phyloP scores from a whole-genome alignment of 768 basidiomycete genomes.

The Leccinum sublutescens region DNA sequence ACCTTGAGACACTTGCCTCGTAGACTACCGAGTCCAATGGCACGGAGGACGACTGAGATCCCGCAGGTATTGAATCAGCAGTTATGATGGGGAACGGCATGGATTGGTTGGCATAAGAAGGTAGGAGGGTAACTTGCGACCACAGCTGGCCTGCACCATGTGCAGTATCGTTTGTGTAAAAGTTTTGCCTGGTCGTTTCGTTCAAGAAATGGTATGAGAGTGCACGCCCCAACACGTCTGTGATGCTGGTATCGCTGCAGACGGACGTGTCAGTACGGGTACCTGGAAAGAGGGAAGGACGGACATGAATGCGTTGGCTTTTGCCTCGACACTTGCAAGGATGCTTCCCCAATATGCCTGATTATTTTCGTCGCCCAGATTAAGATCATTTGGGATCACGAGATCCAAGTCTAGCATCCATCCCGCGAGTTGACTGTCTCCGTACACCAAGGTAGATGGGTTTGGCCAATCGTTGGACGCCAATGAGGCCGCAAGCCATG shows the following conservation, averaged over 20 bases:
- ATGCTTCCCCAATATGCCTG: constrained; percentile 54
- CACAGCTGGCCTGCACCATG: constrained; percentile 77
- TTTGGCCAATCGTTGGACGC: constrained; percentile 62
- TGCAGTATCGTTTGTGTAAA: constrained; percentile 54
- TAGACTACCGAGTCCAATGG: constrained; percentile 50
- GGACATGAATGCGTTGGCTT: constrained; percentile 53
- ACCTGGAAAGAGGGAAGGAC: constrained; percentile 18
- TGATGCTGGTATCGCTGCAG: constrained; percentile 58
- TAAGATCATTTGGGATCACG: constrained; percentile 49
- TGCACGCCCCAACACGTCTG: constrained; percentile 62
- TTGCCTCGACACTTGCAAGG: constrained; percentile 54
- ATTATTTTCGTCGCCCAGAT: constrained; percentile 46
- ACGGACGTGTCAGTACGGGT: neutral
- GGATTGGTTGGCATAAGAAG: constrained; percentile 46
- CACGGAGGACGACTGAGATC: constrained; percentile 40
- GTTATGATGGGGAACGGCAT: constrained; percentile 70
- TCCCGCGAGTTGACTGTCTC: constrained; percentile 47
- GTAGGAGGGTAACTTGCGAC: constrained; percentile 53
- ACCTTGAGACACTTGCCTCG: constrained; percentile 41
- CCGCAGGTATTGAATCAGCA: constrained; percentile 51
- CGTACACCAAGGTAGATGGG: constrained; percentile 57
- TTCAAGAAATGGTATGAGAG: constrained; percentile 75
- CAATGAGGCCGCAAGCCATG: constrained; percentile 67
- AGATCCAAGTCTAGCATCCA: constrained; percentile 61
- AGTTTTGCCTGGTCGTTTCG: constrained; percentile 55